Evolutionary conservation across 2,329 filamentous ascomycete genomes (phyloP).

Genomic region (Penicillium sp.): DNA sequence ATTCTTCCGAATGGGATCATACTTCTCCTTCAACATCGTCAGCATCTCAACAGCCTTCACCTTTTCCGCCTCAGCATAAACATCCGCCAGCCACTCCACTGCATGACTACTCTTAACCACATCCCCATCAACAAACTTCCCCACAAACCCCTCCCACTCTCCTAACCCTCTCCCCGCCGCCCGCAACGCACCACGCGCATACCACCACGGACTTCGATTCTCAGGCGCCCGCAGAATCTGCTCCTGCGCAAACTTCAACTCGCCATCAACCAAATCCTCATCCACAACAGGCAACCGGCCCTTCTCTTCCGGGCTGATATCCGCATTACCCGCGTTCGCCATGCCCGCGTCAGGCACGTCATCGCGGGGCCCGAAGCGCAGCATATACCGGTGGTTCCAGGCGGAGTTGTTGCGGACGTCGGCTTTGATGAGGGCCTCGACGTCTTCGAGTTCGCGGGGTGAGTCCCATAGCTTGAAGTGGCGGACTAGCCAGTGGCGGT

Average conservation of each 20-base stretch:
- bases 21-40: conserved; percentile 77
- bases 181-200: conserved; percentile 75
- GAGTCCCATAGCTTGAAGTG: conserved; percentile 65
- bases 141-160: conserved; percentile 60
- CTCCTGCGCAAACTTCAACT: conserved; percentile 74
- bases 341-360: conserved; percentile 47
- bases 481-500: conserved; percentile 79
- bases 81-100: conserved; percentile 57
- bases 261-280: conserved; percentile 70
- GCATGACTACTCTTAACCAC: conserved; percentile 66
- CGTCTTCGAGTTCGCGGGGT: conserved; percentile 67
- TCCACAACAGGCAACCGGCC: conserved; percentile 58
- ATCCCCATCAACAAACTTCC: conserved; percentile 56
- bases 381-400: conserved; percentile 95
- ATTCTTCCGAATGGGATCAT: conserved; percentile 86
- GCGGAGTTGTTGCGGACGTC: conserved; percentile 96
- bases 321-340: conserved; percentile 34
- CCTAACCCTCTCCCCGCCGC: conserved; percentile 63
- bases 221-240: conserved; percentile 83
- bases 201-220: conserved; percentile 95
- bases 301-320: conserved; percentile 32
- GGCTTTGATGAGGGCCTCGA: conserved; percentile 73
- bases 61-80: conserved; percentile 50
- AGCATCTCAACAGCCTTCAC: conserved; percentile 71
- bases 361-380: conserved; percentile 74